These are phyloP conservation scores for Torulaspora indica DNA, from an alignment of 805 yeast genomes.

Conservation along the genomic window DNA sequence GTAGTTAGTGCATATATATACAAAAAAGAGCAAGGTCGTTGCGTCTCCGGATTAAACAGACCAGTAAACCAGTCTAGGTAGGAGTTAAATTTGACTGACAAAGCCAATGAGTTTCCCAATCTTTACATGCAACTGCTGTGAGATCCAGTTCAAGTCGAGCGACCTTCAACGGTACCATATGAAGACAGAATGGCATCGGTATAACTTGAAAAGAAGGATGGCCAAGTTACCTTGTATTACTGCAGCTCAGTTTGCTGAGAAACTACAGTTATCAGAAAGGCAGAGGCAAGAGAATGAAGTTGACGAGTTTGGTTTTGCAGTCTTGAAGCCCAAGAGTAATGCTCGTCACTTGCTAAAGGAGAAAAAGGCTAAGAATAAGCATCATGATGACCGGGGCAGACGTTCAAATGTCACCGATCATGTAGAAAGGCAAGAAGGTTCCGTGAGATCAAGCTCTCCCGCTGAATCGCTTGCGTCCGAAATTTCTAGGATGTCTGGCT, in stretches of 20 bases:
- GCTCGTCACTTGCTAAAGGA: constrained; percentile 13
- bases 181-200: constrained; percentile 98
- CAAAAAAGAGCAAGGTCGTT: too few species aligned
- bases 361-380: neutral
- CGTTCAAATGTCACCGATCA: neutral
- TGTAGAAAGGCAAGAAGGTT: neutral
- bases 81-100: neutral
- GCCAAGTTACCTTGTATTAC: constrained; percentile 73
- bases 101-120: constrained; percentile 22
- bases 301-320: constrained; percentile 40
- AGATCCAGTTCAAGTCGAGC: constrained; percentile 72
- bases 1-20: neutral
- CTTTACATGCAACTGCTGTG: constrained; percentile 87
- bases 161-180: constrained; percentile 86
- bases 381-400: constrained; percentile 2
- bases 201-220: constrained; percentile 88
- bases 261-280: constrained; percentile 35
- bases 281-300: constrained; percentile 32
- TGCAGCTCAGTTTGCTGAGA: constrained; percentile 46
- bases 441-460: constrained; percentile 45
- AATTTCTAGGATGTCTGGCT: constrained; percentile 43
- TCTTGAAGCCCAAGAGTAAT: constrained; percentile 28
- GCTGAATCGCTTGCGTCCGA: constrained; percentile 52
- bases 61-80: neutral
- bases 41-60: neutral